Evolutionary conservation across 2,329 filamentous ascomycete species (phyloP).

Genomic region (Xylogone sp.): DNA sequence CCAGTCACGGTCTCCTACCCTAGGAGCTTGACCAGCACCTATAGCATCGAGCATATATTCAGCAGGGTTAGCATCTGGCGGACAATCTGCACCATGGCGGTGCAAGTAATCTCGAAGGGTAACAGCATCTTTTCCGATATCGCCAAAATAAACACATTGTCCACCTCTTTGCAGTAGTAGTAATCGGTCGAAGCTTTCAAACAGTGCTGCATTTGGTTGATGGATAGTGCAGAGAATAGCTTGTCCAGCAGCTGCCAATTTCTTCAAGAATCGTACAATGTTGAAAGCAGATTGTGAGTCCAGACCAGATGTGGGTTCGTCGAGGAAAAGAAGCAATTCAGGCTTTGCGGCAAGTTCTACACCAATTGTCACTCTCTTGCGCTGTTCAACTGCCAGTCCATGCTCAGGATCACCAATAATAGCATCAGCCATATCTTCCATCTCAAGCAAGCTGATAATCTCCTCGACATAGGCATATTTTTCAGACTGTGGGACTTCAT

Average conservation of each 20-base stretch:
- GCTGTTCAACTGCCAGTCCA: conserved; percentile 62
- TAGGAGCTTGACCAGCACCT: conserved; percentile 55
- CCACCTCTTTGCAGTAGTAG: conserved; percentile 61
- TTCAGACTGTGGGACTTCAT: conserved; percentile 51
- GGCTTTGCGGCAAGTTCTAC: conserved; percentile 58
- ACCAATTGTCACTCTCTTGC: conserved; percentile 63
- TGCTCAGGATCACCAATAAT: conserved; percentile 58
- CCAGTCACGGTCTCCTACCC: conserved; percentile 63
- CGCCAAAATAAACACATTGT: conserved; percentile 63
- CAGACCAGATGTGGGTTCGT: conserved; percentile 56
- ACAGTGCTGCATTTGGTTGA: conserved; percentile 65
- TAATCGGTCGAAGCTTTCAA: conserved; percentile 66
- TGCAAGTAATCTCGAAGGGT: conserved; percentile 47
- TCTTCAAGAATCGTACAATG: conserved; percentile 56
- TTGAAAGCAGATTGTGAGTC: conserved; percentile 57
- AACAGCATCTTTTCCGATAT: conserved; percentile 59
- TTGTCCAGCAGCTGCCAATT: conserved; percentile 58
- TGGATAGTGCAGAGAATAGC: conserved; percentile 70
- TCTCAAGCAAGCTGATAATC: conserved; percentile 59
- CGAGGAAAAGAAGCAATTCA: conserved; percentile 54
- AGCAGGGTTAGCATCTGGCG: conserved; percentile 49
- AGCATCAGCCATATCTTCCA: conserved; percentile 63
- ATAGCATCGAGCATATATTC: conserved; percentile 63
- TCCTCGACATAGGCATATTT: conserved; percentile 65
- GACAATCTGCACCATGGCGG: conserved; percentile 45